Evolutionary conservation across 2,329 filamentous ascomycete genomes (phyloP).

Genomic region (Ilyonectria sp.): DNA sequence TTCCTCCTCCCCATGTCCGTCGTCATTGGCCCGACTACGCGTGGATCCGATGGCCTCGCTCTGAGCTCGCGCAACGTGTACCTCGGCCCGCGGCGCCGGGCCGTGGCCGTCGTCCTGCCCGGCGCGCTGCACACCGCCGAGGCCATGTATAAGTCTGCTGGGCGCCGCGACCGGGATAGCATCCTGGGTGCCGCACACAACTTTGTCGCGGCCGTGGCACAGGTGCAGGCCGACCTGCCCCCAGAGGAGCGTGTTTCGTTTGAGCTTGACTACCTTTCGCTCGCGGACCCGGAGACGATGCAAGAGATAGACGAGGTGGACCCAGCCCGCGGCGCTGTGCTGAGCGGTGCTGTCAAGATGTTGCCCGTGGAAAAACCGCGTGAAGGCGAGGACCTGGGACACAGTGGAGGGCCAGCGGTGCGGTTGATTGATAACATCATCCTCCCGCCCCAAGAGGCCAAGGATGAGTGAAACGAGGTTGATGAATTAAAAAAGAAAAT

Average conservation of each 20-base stretch:
- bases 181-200: constrained; percentile 81
- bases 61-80: constrained; percentile 96
- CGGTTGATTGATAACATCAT: constrained; percentile 96
- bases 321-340: constrained; percentile 78
- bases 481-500: constrained; percentile 28
- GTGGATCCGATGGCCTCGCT: constrained; percentile 87
- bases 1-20: constrained; percentile 86
- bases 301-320: constrained; percentile 84
- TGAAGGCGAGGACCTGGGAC: constrained; percentile 82
- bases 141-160: constrained; percentile 70
- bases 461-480: constrained; percentile 26
- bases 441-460: constrained; percentile 61
- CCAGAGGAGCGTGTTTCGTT: constrained; percentile 77
- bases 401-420: constrained; percentile 80
- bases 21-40: constrained; percentile 79
- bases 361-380: constrained; percentile 80
- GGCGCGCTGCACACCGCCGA: constrained; percentile 81
- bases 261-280: constrained; percentile 92
- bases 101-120: constrained; percentile 80
- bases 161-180: constrained; percentile 68
- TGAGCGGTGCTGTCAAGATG: constrained; percentile 95
- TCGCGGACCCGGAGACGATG: constrained; percentile 88
- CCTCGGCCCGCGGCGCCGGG: constrained; percentile 81
- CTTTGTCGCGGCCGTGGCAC: constrained; percentile 68
- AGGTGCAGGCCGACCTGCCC: constrained; percentile 73